Evolutionary conservation across 352 stramenopile species (phyloP).

Genomic region (Phytophthora pini): DNA sequence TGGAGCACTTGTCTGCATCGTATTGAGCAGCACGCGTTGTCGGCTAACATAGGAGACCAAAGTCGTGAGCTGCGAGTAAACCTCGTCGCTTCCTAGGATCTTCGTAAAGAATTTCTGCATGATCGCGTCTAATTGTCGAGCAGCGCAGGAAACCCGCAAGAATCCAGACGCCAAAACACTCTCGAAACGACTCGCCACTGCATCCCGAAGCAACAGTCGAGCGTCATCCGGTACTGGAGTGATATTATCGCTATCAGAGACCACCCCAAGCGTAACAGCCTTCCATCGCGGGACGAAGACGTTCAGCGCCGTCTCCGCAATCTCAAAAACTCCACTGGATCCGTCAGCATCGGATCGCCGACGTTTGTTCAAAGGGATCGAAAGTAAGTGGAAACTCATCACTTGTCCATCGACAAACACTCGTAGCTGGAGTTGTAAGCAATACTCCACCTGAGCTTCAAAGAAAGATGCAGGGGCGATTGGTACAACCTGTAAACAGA

Average conservation of each 20-base stretch:
- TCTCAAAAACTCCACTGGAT: slow-evolving; percentile 31
- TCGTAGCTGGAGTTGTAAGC: slow-evolving; percentile 36
- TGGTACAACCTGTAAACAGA: slow-evolving; percentile 27
- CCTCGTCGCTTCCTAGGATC: slow-evolving; percentile 20
- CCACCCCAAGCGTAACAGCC: slow-evolving; percentile 24
- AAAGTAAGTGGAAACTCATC: slow-evolving; percentile 31
- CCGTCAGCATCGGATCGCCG: slow-evolving; percentile 19
- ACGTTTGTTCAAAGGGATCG: slow-evolving; percentile 35
- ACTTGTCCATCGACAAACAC: slow-evolving; percentile 31
- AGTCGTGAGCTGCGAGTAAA: slow-evolving; percentile 29
- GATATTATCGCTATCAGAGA: slow-evolving; percentile 29
- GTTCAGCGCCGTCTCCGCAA: slow-evolving; percentile 27
- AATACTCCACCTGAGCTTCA: slow-evolving; percentile 33
- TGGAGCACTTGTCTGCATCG: slow-evolving; percentile 26
- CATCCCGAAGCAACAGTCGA: slow-evolving; percentile 26
- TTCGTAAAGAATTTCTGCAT: slow-evolving; percentile 36
- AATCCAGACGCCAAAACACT: slow-evolving; percentile 26
- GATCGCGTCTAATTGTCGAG: slow-evolving; percentile 21
- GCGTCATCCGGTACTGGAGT: slow-evolving; percentile 16
- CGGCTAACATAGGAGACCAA: slow-evolving; percentile 31
- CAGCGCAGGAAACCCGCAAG: slow-evolving; percentile 26
- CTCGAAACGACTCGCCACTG: slow-evolving; percentile 31
- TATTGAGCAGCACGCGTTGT: slow-evolving; percentile 20
- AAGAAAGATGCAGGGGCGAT: slow-evolving; percentile 26
- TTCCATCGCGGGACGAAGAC: slow-evolving; percentile 28